These are phyloP conservation scores for Pochonia chlamydosporia DNA, from an alignment of 2,329 filamentous ascomycete genomes.

Conservation along the genomic window DNA sequence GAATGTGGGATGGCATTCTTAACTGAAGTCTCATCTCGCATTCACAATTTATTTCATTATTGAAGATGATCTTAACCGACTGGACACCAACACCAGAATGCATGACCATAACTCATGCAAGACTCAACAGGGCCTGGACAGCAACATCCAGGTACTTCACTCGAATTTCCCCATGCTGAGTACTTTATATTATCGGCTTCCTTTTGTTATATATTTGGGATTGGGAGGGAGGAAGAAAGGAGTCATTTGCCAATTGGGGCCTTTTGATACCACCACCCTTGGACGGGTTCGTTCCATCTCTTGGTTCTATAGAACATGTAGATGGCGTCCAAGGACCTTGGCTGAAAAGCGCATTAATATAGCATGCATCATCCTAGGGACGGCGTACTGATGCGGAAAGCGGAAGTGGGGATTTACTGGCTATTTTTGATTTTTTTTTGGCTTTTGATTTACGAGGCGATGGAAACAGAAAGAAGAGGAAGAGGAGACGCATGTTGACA, in stretches of 20 bases:
- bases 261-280: constrained; percentile 22
- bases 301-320: constrained; percentile 26
- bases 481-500: constrained; percentile 11
- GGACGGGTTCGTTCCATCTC: constrained; percentile 18
- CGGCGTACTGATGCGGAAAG: constrained; percentile 10
- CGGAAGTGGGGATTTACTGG: neutral
- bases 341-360: constrained; percentile 33
- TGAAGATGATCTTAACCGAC: neutral
- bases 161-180: neutral
- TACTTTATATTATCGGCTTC: constrained; percentile 12
- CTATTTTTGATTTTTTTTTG: constrained; percentile 15
- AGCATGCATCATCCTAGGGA: constrained; percentile 36
- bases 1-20: constrained; percentile 63
- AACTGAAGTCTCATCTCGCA: constrained; percentile 30
- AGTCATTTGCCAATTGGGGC: constrained; percentile 21
- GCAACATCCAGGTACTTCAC: constrained; percentile 5
- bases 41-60: neutral
- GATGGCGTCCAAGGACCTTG: constrained; percentile 23
- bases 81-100: constrained; percentile 6
- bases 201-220: constrained; percentile 19
- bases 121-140: constrained; percentile 2
- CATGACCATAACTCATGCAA: neutral
- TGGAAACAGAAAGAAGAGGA: constrained; percentile 15
- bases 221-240: constrained; percentile 20
- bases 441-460: constrained; percentile 9